Percentiles rank a stretch among this genome's conserved stretches.
These are phyloP conservation scores for Telfairia occidentalis DNA, from an alignment of 331 rosid genomes.

Conservation along the genomic window DNA sequence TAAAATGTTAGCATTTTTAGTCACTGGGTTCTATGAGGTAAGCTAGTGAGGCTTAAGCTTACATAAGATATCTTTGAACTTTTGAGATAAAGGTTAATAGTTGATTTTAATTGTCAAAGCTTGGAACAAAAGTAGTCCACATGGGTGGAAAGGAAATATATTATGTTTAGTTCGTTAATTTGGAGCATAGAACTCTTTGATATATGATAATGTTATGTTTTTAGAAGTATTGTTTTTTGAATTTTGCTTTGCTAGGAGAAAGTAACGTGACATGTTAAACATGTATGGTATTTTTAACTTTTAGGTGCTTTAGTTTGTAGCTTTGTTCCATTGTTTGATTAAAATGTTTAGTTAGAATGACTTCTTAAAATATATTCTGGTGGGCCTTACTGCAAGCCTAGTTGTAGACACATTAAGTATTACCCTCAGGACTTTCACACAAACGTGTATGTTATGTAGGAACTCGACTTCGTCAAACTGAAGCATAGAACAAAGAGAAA, in stretches of 20 bases:
- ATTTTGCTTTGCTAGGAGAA: not conserved
- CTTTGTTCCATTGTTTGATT: not conserved
- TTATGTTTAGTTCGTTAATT: not conserved
- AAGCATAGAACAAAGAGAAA: conserved; percentile 63
- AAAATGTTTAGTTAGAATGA: not conserved
- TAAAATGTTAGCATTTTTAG: not conserved
- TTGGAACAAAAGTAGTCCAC: not conserved
- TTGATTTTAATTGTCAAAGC: not conserved
- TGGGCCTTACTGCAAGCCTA: not conserved
- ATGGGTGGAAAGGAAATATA: not conserved
- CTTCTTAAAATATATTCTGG: not conserved
- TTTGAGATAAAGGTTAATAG: not conserved
- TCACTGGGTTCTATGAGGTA: not conserved
- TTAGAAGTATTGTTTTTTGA: not conserved
- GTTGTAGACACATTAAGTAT: not conserved
- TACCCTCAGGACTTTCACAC: not conserved
- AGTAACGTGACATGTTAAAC: not conserved
- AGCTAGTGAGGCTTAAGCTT: not conserved
- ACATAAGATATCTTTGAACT: not conserved
- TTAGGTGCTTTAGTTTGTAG: not conserved
- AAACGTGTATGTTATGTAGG: conserved; percentile 27
- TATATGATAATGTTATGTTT: not conserved
- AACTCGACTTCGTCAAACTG: conserved; percentile 61
- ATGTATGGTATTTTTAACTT: not conserved
- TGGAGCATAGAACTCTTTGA: not conserved